phyloP scores from a whole-genome alignment of 2,329 filamentous ascomycete genomes.

The Beauveria brongniartii region DNA sequence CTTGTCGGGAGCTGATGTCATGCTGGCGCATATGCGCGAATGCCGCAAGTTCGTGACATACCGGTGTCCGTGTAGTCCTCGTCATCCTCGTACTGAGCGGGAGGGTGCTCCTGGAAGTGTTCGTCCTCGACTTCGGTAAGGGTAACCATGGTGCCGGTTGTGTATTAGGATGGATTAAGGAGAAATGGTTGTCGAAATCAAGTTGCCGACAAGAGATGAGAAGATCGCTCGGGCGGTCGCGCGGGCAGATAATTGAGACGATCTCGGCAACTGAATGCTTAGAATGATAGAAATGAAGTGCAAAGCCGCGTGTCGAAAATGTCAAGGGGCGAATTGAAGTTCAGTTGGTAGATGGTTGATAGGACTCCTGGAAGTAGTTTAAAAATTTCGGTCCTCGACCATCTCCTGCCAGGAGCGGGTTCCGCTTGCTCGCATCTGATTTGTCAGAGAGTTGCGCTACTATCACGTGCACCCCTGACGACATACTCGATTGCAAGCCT shows the following conservation, averaged over 20 bases:
- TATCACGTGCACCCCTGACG: slow-evolving; percentile 11
- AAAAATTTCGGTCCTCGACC: slow-evolving; percentile 14
- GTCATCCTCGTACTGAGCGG: slow-evolving; percentile 75
- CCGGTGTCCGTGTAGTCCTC: slow-evolving; percentile 93
- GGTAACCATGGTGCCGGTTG: slow-evolving; percentile 69
- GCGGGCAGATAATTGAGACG: neutral
- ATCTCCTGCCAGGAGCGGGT: neutral
- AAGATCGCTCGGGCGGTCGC: neutral
- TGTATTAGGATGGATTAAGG: slow-evolving; percentile 9
- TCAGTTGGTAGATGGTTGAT: slow-evolving; percentile 3
- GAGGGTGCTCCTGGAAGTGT: slow-evolving; percentile 70
- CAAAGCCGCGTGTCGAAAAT: neutral
- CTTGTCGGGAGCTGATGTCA: neutral
- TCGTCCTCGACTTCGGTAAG: slow-evolving; percentile 96
- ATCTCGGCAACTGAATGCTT: slow-evolving; percentile 7
- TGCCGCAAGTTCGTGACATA: slow-evolving; percentile 34
- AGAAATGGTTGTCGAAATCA: neutral
- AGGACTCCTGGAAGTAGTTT: slow-evolving; percentile 5
- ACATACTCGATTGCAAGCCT: neutral
- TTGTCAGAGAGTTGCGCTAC: neutral
- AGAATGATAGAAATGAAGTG: neutral
- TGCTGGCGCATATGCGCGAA: neutral
- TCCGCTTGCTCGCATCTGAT: neutral
- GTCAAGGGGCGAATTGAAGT: neutral
- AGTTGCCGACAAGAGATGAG: neutral